Percentiles rank a stretch among this genome's conserved stretches.
phyloP scores from a whole-genome alignment of 1,139 yeast genomes.

The Suhomyces terraborum region DNA sequence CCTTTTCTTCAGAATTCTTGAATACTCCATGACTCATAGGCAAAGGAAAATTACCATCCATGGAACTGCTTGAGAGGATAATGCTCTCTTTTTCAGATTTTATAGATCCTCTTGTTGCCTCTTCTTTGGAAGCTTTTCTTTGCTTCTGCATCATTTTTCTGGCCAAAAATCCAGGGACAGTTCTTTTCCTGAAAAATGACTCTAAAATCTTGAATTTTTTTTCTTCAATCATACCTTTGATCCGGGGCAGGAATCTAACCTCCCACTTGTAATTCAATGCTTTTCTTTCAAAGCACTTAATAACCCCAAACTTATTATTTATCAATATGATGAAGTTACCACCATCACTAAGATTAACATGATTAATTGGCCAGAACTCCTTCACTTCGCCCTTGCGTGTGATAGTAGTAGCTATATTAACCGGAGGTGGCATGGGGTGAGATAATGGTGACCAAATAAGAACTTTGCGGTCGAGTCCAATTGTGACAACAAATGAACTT shows the following conservation, averaged over 20 bases:
- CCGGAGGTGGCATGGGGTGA: constrained; percentile 31
- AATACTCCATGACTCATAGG: constrained; percentile 16
- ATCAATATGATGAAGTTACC: constrained; percentile 63
- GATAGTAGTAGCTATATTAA: constrained; percentile 45
- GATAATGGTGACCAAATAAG: constrained; percentile 73
- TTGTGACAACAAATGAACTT: constrained; percentile 63
- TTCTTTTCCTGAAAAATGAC: constrained; percentile 59
- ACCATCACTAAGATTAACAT: constrained; percentile 58
- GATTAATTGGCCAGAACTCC: constrained; percentile 70
- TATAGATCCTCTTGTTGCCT: constrained; percentile 17
- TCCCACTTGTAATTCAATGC: constrained; percentile 59
- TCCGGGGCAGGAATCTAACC: constrained; percentile 23
- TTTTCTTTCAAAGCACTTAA: constrained; percentile 62
- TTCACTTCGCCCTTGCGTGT: constrained; percentile 32
- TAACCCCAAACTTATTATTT: constrained; percentile 47
- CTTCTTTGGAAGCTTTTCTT: constrained; percentile 16
- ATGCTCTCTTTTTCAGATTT: constrained; percentile 30
- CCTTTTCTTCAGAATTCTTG: constrained; percentile 13
- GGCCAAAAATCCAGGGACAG: constrained; percentile 52
- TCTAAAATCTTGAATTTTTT: constrained; percentile 46
- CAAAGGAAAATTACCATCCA: constrained; percentile 42
- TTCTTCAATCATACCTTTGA: constrained; percentile 27
- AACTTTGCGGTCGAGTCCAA: constrained; percentile 73
- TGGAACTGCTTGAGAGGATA: constrained; percentile 26
- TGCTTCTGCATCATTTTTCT: constrained; percentile 41